These are phyloP conservation scores for Capsicum baccatum DNA, from an alignment of 257 asterid species.

Conservation along the genomic window DNA sequence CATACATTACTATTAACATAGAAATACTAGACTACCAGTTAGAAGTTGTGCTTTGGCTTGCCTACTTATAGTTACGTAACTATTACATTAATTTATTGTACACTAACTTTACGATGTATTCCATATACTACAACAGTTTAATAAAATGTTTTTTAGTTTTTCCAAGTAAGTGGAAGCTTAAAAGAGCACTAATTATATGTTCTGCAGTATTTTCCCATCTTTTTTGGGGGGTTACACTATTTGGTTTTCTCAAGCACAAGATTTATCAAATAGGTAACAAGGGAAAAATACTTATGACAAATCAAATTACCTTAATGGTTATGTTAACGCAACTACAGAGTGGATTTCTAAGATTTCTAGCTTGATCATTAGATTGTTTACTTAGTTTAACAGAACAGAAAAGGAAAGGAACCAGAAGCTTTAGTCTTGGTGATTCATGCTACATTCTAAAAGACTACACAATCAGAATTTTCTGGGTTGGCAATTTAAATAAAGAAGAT, in stretches of 20 bases:
- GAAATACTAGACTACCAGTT: too few relatives aligned
- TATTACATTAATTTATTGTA: background rate
- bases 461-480: conserved; percentile 22
- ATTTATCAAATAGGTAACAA: conserved; percentile 20
- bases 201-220: background rate
- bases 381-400: background rate
- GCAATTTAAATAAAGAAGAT: background rate
- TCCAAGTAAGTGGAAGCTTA: conserved; percentile 25
- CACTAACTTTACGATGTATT: background rate
- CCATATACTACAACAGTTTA: background rate
- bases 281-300: background rate
- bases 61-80: conserved; percentile 32
- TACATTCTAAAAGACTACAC: conserved; percentile 21
- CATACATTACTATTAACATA: too few relatives aligned
- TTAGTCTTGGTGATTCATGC: background rate
- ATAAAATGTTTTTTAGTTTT: background rate
- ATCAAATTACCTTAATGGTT: background rate
- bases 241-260: conserved; percentile 24
- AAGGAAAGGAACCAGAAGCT: conserved; percentile 4
- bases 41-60: conserved; percentile 31
- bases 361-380: background rate
- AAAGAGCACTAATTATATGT: conserved; percentile 24
- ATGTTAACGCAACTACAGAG: too few relatives aligned
- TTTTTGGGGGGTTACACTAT: conserved; percentile 10
- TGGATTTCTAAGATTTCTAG: background rate